A percentile compares a stretch with the other conserved stretches of the same genome.
These are phyloP conservation scores for Pythium coloratum DNA, from an alignment of 352 stramenopile species.

Conservation along the genomic window DNA sequence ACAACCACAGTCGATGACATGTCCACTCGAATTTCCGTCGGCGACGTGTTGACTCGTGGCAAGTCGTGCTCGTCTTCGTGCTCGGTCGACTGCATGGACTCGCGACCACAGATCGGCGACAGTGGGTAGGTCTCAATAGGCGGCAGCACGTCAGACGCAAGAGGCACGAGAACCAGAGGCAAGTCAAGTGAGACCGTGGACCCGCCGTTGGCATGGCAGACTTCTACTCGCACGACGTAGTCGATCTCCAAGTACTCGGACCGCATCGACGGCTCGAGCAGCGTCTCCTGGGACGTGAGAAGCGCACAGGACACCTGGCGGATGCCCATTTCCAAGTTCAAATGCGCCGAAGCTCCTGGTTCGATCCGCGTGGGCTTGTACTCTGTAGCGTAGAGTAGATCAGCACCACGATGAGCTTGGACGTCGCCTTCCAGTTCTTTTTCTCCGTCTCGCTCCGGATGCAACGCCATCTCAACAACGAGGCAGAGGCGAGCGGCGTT, in stretches of 20 bases:
- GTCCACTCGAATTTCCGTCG: neutral
- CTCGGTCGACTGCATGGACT: neutral
- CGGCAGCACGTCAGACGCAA: neutral
- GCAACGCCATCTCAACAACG: neutral
- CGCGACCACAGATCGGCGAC: neutral
- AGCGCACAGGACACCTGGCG: neutral
- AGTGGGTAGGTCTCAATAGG: slow-evolving; percentile 3
- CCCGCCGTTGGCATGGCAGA: slow-evolving; percentile 9
- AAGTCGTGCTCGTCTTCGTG: slow-evolving; percentile 1
- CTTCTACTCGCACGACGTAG: slow-evolving; percentile 4
- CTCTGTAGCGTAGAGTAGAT: neutral
- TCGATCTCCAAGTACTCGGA: slow-evolving; percentile 4
- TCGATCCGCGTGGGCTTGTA: neutral
- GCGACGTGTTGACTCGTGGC: neutral
- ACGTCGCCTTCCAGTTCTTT: neutral
- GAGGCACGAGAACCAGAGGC: slow-evolving; percentile 8
- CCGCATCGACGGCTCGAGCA: slow-evolving; percentile 1
- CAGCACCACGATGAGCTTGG: neutral
- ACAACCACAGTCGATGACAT: neutral
- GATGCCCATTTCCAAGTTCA: slow-evolving; percentile 5
- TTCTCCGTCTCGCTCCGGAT: neutral
- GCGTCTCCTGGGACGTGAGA: neutral
- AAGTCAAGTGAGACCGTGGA: slow-evolving; percentile 12
- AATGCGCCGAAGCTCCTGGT: slow-evolving; percentile 1
- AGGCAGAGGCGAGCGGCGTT: neutral